Evolutionary conservation across 495 filamentous ascomycete genomes (phyloP), one percentile per base, ranked within the genome.

Genomic region (Aspergillus conjunctus): DNA sequence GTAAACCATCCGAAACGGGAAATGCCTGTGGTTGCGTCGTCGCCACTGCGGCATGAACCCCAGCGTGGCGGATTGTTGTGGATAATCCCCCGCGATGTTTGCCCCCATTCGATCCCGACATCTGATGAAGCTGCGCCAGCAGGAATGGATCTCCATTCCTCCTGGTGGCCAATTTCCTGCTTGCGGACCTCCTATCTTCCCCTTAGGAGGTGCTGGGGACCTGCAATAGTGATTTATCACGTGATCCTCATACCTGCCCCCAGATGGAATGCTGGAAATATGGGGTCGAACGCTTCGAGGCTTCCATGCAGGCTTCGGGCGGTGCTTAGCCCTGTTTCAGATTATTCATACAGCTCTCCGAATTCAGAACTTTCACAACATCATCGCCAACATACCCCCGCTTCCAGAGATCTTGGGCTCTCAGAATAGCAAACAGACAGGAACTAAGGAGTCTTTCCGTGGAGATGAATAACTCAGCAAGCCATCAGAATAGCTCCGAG

Each of bases 141-240:
- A 53, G 44, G 39, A 59, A 59, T 59, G 49, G 56, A 59, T 59
- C 56, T 17, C 22, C 56, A 59, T 52, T 59, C 48, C 48, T 14
- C 18, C 17, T 33, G 31, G 52, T 33, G 52, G 33, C 54, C 22
- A 20, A 26, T 43, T 46, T 52, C 37, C 56, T 51, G 20, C 18
- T 59, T 59, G 34, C 32, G 49, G 26, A 59, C n/a, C 34, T 14
- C 18, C 17, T 22, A 7, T 37, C 33, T 33, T 45, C 49, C n/a
- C 56, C 21, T 31, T 59, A 32, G 43, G 12, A 26, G 48, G 37
- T 33, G n/a, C 20, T 33, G 6, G 43, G 48, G 21, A 17, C 18
- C 45, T 22, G 48, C 58, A 59, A 41, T 33, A 45, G 32, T 48
- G 6, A 6, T 10, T 32, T 30, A 43, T 63, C 61, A 63, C 61